Evolutionary conservation across 805 yeast genomes (phyloP).

Genomic region (Candida loeiensis): DNA sequence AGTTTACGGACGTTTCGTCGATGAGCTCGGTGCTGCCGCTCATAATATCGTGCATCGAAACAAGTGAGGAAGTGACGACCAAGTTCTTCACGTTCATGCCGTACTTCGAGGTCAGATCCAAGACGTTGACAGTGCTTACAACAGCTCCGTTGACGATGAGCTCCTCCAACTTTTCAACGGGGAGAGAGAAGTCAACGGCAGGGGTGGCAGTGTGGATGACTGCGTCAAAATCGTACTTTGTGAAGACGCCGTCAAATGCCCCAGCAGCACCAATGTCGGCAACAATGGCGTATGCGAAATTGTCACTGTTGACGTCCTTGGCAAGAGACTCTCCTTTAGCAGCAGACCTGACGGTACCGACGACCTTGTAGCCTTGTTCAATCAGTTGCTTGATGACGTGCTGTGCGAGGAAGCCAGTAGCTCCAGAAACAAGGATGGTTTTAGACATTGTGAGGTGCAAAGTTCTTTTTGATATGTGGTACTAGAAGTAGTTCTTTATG

Average conservation of each 20-base stretch:
- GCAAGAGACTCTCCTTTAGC: slow-evolving; percentile 39
- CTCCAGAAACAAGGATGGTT: slow-evolving; percentile 50
- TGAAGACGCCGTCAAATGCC: slow-evolving; percentile 49
- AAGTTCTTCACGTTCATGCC: slow-evolving; percentile 48
- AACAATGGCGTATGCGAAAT: slow-evolving; percentile 30
- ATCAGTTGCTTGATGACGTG: slow-evolving; percentile 43
- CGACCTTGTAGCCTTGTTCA: slow-evolving; percentile 39
- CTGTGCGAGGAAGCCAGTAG: slow-evolving; percentile 52
- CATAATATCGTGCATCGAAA: slow-evolving; percentile 43
- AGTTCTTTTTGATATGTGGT: no score
- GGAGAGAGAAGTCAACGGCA: slow-evolving; percentile 29
- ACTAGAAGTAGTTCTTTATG: no score
- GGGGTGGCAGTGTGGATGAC: slow-evolving; percentile 55
- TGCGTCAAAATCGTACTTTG: slow-evolving; percentile 33
- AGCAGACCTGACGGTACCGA: slow-evolving; percentile 49
- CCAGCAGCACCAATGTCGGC: slow-evolving; percentile 27
- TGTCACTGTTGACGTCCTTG: slow-evolving; percentile 22
- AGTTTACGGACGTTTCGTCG: slow-evolving; percentile 29
- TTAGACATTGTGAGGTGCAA: no score
- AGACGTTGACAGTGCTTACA: slow-evolving; percentile 48
- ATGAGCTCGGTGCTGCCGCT: slow-evolving; percentile 13
- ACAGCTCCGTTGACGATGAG: slow-evolving; percentile 55
- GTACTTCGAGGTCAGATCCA: slow-evolving; percentile 39
- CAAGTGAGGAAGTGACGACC: slow-evolving; percentile 55
- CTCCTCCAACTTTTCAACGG: slow-evolving; percentile 41